Base-by-base conservation (phyloP, 768 basidiomycete species). In the Punctularia strigosozonata region DNA sequence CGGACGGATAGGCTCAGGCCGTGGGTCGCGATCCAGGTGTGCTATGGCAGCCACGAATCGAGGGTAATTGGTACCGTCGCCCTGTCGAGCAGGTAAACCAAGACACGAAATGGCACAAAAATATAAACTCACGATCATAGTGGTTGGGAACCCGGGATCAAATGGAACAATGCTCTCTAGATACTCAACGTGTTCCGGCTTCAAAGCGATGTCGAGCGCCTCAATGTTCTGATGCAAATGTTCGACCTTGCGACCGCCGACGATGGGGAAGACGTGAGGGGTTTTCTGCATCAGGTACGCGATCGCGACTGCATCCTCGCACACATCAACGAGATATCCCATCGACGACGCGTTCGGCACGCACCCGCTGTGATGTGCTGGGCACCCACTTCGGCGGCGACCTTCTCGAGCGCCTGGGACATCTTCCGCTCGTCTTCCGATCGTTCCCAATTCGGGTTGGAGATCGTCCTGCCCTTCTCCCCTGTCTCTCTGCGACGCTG, bases 241-340 rank as follows among this genome's bases (percentile, higher is more conserved):
- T 48, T 71, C 69, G 31, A 71, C 53, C 46, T 73, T 77, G 37
- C 70, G 60, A 0, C 69, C 66, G 4, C 71, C 71, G 20, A 73
- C 51, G 41, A 73, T 59, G 1, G 70, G 70, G 54, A 74, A 73
- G 1, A 71, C 68, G 37, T 61, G 71, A 0, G 67, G 64, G 4
- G 66, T 59, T 50, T 75, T 77, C 31, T 73, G 68, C 55, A 75
- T 55, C 8, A 75, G 54, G 42, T 73, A 75, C 12, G 71, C 69
- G 42, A 76, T 67, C 6, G 71, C 70, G 3, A 73, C 69, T 68
- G 31, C n/a, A n/a, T n/a, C n/a, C n/a, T n/a, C n/a, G n/a, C n/a
- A n/a, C n/a, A n/a, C n/a, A n/a, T 17, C 22, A n/a, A n/a, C n/a
- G 31, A 12, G 18, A 20, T 17, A 3, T 23, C 8, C 5, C 4